Conservation (phyloP, 345 rosid genomes). For the Cardiospermum halicacabum region DNA sequence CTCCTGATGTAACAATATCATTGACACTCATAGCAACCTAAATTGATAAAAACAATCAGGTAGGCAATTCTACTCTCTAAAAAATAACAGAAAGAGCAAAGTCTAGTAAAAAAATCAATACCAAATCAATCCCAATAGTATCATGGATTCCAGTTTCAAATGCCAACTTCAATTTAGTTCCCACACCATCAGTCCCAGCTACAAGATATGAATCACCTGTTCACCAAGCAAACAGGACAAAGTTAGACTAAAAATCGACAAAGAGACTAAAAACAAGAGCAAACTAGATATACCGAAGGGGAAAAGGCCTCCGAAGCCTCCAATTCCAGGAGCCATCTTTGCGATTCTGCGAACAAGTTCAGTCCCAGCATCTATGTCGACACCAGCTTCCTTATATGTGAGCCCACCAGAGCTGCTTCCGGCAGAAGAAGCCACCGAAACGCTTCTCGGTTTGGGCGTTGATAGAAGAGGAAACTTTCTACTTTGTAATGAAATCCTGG, state of each 20-base stretch:
- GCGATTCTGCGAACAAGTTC: conserved; percentile 85
- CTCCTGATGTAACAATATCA: conserved; percentile 94
- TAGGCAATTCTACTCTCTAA: conserved; percentile 14
- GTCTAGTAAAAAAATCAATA: conserved; percentile 17
- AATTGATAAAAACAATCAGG: conserved; percentile 4
- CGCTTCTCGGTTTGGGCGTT: background rate
- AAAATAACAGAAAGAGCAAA: background rate
- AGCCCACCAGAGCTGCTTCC: conserved; percentile 30
- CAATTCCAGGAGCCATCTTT: conserved; percentile 88
- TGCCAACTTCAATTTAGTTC: conserved; percentile 90
- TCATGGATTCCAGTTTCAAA: conserved; percentile 90
- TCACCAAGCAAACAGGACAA: background rate
- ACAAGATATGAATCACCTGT: conserved; percentile 88
- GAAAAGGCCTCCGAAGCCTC: conserved; percentile 89
- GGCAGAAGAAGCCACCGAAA: conserved; percentile 5
- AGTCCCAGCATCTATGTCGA: conserved; percentile 90
- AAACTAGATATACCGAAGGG: conserved; percentile 55
- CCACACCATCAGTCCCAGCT: conserved; percentile 99
- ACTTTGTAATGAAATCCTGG: background rate
- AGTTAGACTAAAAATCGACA: too few species aligned
- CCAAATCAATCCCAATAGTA: conserved; percentile 93
- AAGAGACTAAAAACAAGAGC: background rate
- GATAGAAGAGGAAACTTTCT: background rate
- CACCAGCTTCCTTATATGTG: conserved; percentile 81
- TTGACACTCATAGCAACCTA: conserved; percentile 99